These are phyloP conservation scores for Parastagonospora nodorum DNA, from an alignment of 2,329 filamentous ascomycete genomes.

Conservation along the genomic window DNA sequence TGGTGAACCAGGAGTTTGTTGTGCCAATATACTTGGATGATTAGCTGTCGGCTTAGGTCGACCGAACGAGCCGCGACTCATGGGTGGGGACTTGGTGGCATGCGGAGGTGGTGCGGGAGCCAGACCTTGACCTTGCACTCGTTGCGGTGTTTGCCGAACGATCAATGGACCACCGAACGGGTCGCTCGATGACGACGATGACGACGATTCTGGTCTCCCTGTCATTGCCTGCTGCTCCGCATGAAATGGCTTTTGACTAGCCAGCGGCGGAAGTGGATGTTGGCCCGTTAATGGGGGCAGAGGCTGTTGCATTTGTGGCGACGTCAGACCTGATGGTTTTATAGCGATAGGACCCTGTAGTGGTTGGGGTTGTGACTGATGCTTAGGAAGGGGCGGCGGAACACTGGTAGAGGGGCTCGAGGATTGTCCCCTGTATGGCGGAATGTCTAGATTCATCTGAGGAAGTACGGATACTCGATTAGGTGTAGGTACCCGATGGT, in stretches of 20 bases:
- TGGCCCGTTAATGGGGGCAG: conserved; percentile 26
- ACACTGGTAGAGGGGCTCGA: conserved; percentile 14
- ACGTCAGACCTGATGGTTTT: conserved; percentile 12
- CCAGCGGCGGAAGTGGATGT: conserved; percentile 30
- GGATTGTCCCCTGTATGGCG: conserved; percentile 37
- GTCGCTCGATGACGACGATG: conserved; percentile 32
- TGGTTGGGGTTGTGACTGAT: conserved; percentile 21
- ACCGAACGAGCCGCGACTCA: conserved; percentile 37
- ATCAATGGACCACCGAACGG: conserved; percentile 35
- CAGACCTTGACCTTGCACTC: conserved; percentile 8
- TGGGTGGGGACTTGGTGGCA: conserved; percentile 22
- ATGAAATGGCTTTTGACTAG: conserved; percentile 32
- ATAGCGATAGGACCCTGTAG: conserved; percentile 26
- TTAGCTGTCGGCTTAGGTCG: conserved; percentile 30
- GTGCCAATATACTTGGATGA: conserved; percentile 16
- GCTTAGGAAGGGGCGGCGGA: conserved; percentile 23
- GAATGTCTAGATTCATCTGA: conserved; percentile 41
- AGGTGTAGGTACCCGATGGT: conserved; percentile 36
- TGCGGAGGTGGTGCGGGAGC: conserved; percentile 15
- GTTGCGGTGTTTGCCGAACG: conserved; percentile 6
- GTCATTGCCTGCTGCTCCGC: conserved; percentile 29
- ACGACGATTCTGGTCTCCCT: conserved; percentile 27
- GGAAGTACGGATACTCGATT: conserved; percentile 41
- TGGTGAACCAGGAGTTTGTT: conserved; percentile 57
- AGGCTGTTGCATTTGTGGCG: conserved; percentile 22